Evolutionary conservation across 73 alveolate species (phyloP), one percentile per base, ranked within the genome.

Genomic region (Loxodes magnus): DNA sequence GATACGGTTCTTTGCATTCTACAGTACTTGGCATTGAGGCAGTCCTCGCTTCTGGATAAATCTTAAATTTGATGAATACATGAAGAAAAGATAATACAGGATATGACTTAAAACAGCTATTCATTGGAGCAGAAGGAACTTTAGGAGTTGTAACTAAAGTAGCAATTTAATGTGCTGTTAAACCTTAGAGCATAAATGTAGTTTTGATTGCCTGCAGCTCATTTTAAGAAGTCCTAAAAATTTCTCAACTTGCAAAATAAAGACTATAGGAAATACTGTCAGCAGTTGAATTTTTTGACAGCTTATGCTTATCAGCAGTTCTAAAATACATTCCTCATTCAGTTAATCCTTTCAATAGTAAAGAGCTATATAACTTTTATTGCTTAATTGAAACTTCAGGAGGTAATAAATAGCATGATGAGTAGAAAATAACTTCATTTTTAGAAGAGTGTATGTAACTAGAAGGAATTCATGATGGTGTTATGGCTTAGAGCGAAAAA

Each of bases 61-160:
- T 79, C 0, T 71, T 85, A 5, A 68, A 68, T 30, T 44, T 64
- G 30, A 53, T 73, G 61, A 68, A 73, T 16, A 50, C 59, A 4
- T 56, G 74, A 20, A 64, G 94, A 43, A 85, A 85, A 71, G 90
- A 85, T 35, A 84, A 84, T 50, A 84, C 96, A 4, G 94, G 94
- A 14, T 73, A 60, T 22, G 90, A 85, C 42, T 50, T 75, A 25
- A 76, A 80, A 65, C 82, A 85, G 35, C 42, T 85, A 21, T 85
- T 85, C 43, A 80, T 85, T 23, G 96, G 96, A 33, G 64, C 92
- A 7, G 96, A 85, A 56, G 96, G 96, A 3, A 85, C 91, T 5
- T 43, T 85, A 21, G 96, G 96, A 2, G 67, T 80, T 4, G 74
- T 85, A 16, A 85, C 96, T 0, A 57, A 79, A 44, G 68, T 77